Evolutionary conservation across 2,329 filamentous ascomycete species (phyloP).

Genomic region (Ustulina deusta): DNA sequence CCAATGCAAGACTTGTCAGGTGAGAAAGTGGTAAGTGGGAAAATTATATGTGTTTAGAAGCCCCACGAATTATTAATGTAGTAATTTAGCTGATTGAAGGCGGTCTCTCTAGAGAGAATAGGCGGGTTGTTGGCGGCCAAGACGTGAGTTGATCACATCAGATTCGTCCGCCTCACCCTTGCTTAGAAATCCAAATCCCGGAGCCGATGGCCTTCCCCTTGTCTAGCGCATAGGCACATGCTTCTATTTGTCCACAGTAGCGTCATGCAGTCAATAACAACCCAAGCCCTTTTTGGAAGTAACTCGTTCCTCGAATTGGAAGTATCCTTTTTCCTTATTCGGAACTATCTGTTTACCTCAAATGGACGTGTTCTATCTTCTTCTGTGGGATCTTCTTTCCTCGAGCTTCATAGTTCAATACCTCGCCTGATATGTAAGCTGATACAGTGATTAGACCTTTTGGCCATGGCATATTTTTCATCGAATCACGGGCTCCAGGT

Average conservation of each 20-base stretch:
- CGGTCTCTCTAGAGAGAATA: neutral
- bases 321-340: constrained; percentile 31
- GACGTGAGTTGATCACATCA: too few relatives aligned
- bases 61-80: too few relatives aligned
- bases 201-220: too few relatives aligned
- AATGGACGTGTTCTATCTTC: constrained; percentile 5
- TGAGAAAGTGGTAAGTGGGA: too few relatives aligned
- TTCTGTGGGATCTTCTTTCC: neutral
- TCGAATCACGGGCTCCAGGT: neutral
- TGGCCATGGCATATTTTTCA: neutral
- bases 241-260: too few relatives aligned
- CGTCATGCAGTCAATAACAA: neutral
- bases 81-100: neutral
- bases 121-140: too few relatives aligned
- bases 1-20: too few relatives aligned
- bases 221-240: too few relatives aligned
- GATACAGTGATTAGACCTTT: neutral
- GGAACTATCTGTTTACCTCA: constrained; percentile 27
- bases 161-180: neutral
- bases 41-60: too few relatives aligned
- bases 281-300: constrained; percentile 2
- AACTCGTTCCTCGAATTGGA: constrained; percentile 9
- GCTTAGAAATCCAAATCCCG: constrained; percentile 33
- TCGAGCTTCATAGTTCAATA: neutral
- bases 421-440: constrained; percentile 25